Percentiles rank a stretch among this genome's conserved stretches.
Conservation (phyloP, 2,329 filamentous ascomycete genomes). For the Tolypocladium pustulatum region DNA sequence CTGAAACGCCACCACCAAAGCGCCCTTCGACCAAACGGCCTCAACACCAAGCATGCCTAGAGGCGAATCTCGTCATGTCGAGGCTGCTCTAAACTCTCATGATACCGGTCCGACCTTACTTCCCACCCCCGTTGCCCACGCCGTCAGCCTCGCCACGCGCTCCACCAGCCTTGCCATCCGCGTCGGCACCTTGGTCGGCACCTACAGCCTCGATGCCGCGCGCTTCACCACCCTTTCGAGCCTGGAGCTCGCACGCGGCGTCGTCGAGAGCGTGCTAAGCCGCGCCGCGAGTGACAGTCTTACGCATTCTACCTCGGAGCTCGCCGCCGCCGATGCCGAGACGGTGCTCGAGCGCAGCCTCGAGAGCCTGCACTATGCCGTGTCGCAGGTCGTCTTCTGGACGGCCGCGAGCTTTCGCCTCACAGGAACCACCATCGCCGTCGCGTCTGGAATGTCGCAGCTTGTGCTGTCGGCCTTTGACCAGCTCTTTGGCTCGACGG, state of each 20-base stretch:
- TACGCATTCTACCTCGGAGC: conserved; percentile 31
- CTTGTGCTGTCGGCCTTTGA: conserved; percentile 49
- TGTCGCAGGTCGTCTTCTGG: conserved; percentile 50
- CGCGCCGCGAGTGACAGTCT: conserved; percentile 40
- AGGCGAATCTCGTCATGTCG: background rate
- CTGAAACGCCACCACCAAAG: background rate
- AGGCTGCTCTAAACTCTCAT: conserved; percentile 9
- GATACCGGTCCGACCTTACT: conserved; percentile 37
- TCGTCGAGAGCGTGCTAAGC: conserved; percentile 43
- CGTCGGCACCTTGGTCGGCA: conserved; percentile 39
- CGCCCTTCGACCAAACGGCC: background rate
- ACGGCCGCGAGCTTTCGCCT: conserved; percentile 50
- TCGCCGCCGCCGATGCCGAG: conserved; percentile 43
- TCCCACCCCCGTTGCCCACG: conserved; percentile 44
- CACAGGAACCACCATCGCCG: conserved; percentile 42
- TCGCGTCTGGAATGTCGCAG: conserved; percentile 46
- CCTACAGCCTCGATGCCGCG: conserved; percentile 41
- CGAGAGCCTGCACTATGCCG: conserved; percentile 44
- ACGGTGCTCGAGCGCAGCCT: conserved; percentile 45
- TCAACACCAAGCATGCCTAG: background rate
- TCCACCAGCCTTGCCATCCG: conserved; percentile 48
- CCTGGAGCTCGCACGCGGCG: conserved; percentile 43
- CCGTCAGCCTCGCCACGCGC: conserved; percentile 49
- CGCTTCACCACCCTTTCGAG: conserved; percentile 46
- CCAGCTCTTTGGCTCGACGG: conserved; percentile 57